Conservation (phyloP, 371 early-diverging fungal genomes). For the Syncephalastrum racemosum region DNA sequence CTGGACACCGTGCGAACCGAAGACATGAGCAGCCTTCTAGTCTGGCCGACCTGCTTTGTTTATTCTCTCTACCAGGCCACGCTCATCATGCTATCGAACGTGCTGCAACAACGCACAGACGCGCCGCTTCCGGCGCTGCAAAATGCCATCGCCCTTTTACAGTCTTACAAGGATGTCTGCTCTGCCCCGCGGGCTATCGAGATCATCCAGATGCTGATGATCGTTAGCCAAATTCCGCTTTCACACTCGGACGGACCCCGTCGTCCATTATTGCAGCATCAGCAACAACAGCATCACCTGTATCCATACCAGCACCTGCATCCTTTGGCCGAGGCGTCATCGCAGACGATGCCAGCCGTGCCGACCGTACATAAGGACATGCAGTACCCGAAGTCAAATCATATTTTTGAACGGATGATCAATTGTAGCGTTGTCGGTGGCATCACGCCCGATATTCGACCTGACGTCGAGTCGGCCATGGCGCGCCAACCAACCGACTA, state of each 20-base stretch:
- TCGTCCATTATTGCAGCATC: neutral
- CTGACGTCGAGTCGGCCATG: slow-evolving; percentile 18
- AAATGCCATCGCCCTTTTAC: slow-evolving; percentile 23
- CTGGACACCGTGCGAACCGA: slow-evolving; percentile 22
- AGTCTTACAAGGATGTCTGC: slow-evolving; percentile 25
- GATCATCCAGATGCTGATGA: slow-evolving; percentile 32
- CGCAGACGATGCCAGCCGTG: neutral
- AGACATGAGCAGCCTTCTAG: slow-evolving; percentile 28
- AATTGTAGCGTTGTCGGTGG: slow-evolving; percentile 48
- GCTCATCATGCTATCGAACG: slow-evolving; percentile 34
- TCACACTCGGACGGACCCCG: slow-evolving; percentile 2
- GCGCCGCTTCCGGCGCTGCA: slow-evolving; percentile 17
- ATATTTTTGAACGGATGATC: slow-evolving; percentile 42
- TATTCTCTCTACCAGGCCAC: slow-evolving; percentile 52
- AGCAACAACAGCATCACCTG: neutral
- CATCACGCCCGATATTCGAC: slow-evolving; percentile 42
- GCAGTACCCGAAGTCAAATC: slow-evolving; percentile 29
- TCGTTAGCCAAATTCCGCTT: slow-evolving; percentile 26
- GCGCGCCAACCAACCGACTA: slow-evolving; percentile 10
- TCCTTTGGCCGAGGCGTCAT: neutral
- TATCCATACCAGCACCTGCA: neutral
- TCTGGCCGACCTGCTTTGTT: slow-evolving; percentile 45
- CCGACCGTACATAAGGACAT: neutral
- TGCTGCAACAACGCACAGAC: slow-evolving; percentile 24
- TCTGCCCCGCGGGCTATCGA: slow-evolving; percentile 36